These are phyloP conservation scores for Fagopyrum homotropicum DNA, from an alignment of 148 eudicot species.

Conservation along the genomic window DNA sequence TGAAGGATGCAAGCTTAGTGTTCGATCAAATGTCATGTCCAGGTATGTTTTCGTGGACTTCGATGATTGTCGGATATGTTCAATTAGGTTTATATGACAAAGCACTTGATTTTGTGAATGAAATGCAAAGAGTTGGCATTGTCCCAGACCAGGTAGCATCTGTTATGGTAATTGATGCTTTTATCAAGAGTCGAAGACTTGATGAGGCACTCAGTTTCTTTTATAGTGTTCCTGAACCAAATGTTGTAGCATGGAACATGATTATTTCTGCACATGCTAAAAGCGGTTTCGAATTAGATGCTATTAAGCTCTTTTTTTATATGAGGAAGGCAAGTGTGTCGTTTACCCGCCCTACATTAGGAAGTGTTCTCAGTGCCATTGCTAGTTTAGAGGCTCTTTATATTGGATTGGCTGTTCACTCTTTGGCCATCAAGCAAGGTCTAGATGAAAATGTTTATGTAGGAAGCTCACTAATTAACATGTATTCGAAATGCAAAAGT, in stretches of 20 bases:
- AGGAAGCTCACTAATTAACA: constrained; percentile 76
- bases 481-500: constrained; percentile 79
- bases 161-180: constrained; percentile 60
- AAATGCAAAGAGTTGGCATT: constrained; percentile 41
- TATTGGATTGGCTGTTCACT: constrained; percentile 68
- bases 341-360: constrained; percentile 73
- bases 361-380: constrained; percentile 79
- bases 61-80: constrained; percentile 64
- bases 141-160: constrained; percentile 63
- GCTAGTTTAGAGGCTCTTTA: constrained; percentile 48
- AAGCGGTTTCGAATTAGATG: constrained; percentile 47
- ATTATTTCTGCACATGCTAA: constrained; percentile 82
- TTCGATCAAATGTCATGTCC: constrained; percentile 43
- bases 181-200: constrained; percentile 51
- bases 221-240: constrained; percentile 47
- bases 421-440: constrained; percentile 66
- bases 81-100: constrained; percentile 53
- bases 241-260: constrained; percentile 72
- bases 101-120: constrained; percentile 44
- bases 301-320: constrained; percentile 39
- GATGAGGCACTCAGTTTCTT: constrained; percentile 59
- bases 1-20: constrained; percentile 53
- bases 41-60: constrained; percentile 68
- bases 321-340: constrained; percentile 55
- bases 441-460: constrained; percentile 74